Percentiles rank a stretch among this genome's conserved stretches.
These are phyloP conservation scores for Sarocladium oryzae DNA, from an alignment of 2,329 filamentous ascomycete species.

Conservation along the genomic window DNA sequence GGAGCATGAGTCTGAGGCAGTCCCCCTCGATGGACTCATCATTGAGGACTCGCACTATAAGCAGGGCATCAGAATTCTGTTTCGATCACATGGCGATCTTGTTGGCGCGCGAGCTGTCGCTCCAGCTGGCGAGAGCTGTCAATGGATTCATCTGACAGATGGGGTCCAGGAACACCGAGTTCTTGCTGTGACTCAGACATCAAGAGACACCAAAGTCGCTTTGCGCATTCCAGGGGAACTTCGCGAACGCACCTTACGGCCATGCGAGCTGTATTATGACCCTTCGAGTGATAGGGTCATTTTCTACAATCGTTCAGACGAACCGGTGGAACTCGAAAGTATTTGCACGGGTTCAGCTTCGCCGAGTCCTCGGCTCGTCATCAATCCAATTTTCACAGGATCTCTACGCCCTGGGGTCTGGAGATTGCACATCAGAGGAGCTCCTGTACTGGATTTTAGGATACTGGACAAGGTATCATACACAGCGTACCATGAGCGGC, in stretches of 20 bases:
- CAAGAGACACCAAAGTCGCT: slow-evolving; percentile 53
- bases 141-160: slow-evolving; percentile 35
- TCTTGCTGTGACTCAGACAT: slow-evolving; percentile 53
- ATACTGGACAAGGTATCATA: slow-evolving; percentile 49
- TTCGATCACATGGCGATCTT: slow-evolving; percentile 47
- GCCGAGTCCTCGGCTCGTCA: slow-evolving; percentile 32
- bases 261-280: slow-evolving; percentile 55
- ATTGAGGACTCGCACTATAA: slow-evolving; percentile 46
- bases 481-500: slow-evolving; percentile 20
- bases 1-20: slow-evolving; percentile 34
- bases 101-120: slow-evolving; percentile 48
- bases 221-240: slow-evolving; percentile 47
- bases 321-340: slow-evolving; percentile 43
- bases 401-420: slow-evolving; percentile 49
- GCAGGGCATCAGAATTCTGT: slow-evolving; percentile 50
- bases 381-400: slow-evolving; percentile 38
- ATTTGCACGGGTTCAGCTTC: slow-evolving; percentile 23
- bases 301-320: slow-evolving; percentile 48
- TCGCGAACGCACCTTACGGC: slow-evolving; percentile 34
- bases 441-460: slow-evolving; percentile 50
- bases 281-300: slow-evolving; percentile 53
- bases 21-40: slow-evolving; percentile 48
- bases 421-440: slow-evolving; percentile 44
- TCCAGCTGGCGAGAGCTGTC: slow-evolving; percentile 49
- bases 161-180: slow-evolving; percentile 39